Percentiles rank a stretch among this genome's conserved stretches.
phyloP scores from a whole-genome alignment of 805 yeast genomes.

The Cyberlindnera xylosilytica region DNA sequence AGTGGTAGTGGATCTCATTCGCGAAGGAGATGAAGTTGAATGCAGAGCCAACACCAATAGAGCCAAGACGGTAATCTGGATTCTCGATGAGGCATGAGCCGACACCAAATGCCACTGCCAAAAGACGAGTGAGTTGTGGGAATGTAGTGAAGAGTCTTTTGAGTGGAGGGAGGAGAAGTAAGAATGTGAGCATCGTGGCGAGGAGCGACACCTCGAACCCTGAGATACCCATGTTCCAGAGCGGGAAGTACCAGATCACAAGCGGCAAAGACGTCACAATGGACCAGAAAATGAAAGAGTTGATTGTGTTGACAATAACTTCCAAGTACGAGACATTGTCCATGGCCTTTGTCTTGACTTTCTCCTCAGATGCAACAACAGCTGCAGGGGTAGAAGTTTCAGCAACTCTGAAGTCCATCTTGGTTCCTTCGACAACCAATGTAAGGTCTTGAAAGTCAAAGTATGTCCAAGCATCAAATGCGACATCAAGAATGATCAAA shows the following conservation, averaged over 20 bases:
- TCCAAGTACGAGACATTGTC: conserved; percentile 32
- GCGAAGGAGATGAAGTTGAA: conserved; percentile 59
- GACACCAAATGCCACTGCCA: conserved; percentile 61
- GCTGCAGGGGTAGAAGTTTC: conserved; percentile 6
- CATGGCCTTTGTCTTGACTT: conserved; percentile 22
- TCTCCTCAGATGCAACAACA: neutral
- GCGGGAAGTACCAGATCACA: conserved; percentile 94
- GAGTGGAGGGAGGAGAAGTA: conserved; percentile 46
- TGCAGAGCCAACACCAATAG: conserved; percentile 62
- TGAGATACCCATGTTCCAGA: conserved; percentile 97
- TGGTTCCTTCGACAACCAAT: conserved; percentile 32
- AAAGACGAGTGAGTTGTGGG: conserved; percentile 54
- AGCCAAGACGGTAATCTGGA: conserved; percentile 69
- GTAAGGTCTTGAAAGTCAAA: conserved; percentile 66
- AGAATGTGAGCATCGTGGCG: conserved; percentile 54
- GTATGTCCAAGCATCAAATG: conserved; percentile 78
- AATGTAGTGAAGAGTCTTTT: conserved; percentile 35
- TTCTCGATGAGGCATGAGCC: conserved; percentile 68
- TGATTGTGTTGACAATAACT: conserved; percentile 46
- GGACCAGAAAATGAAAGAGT: conserved; percentile 84
- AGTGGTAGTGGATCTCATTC: conserved; percentile 29
- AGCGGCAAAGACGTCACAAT: conserved; percentile 75
- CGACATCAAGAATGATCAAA: conserved; percentile 75
- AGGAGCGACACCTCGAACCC: conserved; percentile 82
- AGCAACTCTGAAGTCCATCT: conserved; percentile 19